Conservation (phyloP, 1,139 yeast genomes). For the Taphrina wiesneri region DNA sequence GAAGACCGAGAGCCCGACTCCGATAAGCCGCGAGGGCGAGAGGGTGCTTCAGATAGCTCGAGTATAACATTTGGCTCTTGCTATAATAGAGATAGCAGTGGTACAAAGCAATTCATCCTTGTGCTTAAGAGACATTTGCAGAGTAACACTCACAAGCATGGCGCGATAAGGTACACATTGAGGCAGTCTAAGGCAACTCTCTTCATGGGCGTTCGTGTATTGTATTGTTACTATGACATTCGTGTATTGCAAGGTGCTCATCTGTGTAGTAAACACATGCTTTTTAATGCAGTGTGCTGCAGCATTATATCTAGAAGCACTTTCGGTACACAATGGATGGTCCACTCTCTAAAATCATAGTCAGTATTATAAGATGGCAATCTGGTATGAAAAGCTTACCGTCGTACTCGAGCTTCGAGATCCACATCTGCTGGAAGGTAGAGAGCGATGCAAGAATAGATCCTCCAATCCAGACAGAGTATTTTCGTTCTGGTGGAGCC, state of each 20-base stretch:
- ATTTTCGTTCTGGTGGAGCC: constrained; percentile 89
- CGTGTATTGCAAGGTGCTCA: constrained; percentile 1
- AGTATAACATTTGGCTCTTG: too few species aligned
- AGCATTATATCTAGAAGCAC: constrained; percentile 69
- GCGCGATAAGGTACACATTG: neutral
- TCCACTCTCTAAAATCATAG: constrained; percentile 95
- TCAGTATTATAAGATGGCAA: neutral
- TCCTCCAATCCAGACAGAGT: constrained; percentile 91
- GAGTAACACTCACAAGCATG: neutral
- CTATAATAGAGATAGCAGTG: too few species aligned
- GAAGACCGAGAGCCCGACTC: too few species aligned
- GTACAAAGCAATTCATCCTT: too few species aligned
- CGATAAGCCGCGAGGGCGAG: too few species aligned
- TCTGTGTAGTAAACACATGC: neutral
- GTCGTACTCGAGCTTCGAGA: constrained; percentile 84
- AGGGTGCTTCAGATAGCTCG: too few species aligned
- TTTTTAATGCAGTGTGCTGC: neutral
- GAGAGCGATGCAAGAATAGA: constrained; percentile 84
- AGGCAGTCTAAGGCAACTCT: neutral
- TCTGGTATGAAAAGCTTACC: neutral
- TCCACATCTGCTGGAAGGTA: constrained; percentile 98
- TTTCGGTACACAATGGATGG: constrained; percentile 99
- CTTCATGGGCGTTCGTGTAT: constrained; percentile 3
- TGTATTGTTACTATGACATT: constrained; percentile 7
- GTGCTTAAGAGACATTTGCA: neutral